These are phyloP conservation scores for Astragalus glycyphyllos DNA, from an alignment of 306 rosid species.

Conservation along the genomic window DNA sequence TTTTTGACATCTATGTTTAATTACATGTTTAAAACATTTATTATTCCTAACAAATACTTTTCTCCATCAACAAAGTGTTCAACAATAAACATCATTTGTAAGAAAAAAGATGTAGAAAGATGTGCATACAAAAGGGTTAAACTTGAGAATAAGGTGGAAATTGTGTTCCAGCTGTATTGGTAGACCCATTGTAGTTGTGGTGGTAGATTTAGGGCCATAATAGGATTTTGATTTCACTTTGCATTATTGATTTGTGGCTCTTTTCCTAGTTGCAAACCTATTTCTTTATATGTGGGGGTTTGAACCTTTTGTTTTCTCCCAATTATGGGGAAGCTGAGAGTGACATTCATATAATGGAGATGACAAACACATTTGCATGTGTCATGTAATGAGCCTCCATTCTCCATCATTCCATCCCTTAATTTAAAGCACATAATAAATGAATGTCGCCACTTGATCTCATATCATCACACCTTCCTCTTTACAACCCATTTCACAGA, in stretches of 20 bases:
- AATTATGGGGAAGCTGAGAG: conserved; percentile 45
- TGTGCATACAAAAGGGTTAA: not conserved
- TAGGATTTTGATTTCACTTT: conserved; percentile 23
- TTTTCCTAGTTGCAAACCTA: conserved; percentile 39
- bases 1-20: too few species aligned
- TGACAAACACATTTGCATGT: conserved; percentile 48
- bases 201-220: conserved; percentile 43
- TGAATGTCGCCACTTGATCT: conserved; percentile 39
- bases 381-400: conserved; percentile 38
- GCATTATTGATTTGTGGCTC: conserved; percentile 40
- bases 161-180: conserved; percentile 29
- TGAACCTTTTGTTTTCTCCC: conserved; percentile 48
- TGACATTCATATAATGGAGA: conserved; percentile 44
- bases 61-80: too few species aligned
- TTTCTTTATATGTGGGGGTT: conserved; percentile 46
- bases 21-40: too few species aligned
- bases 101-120: not conserved
- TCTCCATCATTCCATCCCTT: conserved; percentile 26
- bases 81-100: too few species aligned
- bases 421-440: not conserved
- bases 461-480: too few species aligned
- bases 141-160: not conserved
- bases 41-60: too few species aligned
- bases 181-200: conserved; percentile 38
- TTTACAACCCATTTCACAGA: not conserved